phyloP scores from a whole-genome alignment of 176 grass and related monocot species.

The Aegilops speltoides region DNA sequence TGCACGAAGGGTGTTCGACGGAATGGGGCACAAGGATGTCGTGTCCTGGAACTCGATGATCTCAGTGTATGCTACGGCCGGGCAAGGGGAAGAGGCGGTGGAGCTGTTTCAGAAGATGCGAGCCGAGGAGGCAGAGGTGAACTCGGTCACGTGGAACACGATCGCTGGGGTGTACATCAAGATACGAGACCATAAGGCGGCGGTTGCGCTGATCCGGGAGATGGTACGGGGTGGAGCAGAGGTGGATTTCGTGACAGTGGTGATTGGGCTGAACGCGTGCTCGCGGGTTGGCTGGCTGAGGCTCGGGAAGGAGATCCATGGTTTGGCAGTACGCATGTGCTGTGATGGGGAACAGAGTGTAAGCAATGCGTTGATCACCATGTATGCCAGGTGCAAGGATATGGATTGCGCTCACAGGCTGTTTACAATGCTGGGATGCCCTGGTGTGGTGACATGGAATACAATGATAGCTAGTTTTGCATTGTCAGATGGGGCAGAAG shows the following conservation, averaged over 20 bases:
- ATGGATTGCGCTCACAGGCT: conserved; percentile 38
- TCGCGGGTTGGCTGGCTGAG: conserved; percentile 40
- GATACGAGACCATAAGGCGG: conserved; percentile 37
- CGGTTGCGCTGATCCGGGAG: conserved; percentile 40
- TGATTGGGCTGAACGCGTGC: conserved; percentile 59
- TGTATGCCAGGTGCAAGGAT: conserved; percentile 66
- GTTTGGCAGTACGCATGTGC: conserved; percentile 31
- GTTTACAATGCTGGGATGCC: conserved; percentile 30
- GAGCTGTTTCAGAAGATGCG: conserved; percentile 41
- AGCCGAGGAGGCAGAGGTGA: conserved; percentile 12
- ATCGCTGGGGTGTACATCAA: conserved; percentile 41
- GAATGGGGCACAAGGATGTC: conserved; percentile 48
- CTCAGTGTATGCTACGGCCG: not conserved
- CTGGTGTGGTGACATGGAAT: conserved; percentile 69
- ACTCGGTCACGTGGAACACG: conserved; percentile 61
- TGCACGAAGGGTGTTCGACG: conserved; percentile 58
- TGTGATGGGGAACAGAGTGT: conserved; percentile 39
- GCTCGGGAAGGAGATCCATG: conserved; percentile 62
- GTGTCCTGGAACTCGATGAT: conserved; percentile 50
- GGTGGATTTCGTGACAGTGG: conserved; percentile 52
- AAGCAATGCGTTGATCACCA: conserved; percentile 54
- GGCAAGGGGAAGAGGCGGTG: not conserved
- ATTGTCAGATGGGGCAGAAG: conserved; percentile 43
- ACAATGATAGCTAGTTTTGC: conserved; percentile 54
- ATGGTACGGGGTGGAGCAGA: conserved; percentile 27